Evolutionary conservation across 2,329 filamentous ascomycete genomes (phyloP).

Genomic region (Penicillium frequentans): DNA sequence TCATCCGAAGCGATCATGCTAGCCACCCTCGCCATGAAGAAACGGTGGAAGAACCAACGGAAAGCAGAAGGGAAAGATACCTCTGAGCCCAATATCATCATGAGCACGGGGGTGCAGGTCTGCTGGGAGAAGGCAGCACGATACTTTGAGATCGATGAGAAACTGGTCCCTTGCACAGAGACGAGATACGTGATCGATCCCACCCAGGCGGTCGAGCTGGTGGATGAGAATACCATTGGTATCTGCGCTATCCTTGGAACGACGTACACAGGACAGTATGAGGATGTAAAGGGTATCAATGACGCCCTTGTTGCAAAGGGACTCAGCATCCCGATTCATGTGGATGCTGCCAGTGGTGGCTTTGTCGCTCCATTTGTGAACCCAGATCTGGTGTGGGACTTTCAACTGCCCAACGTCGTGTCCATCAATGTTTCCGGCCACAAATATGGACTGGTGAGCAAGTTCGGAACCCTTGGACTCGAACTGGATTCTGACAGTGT

Average conservation of each 20-base stretch:
- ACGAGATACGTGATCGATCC: slow-evolving; percentile 65
- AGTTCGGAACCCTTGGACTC: background rate
- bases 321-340: slow-evolving; percentile 55
- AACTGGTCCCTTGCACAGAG: slow-evolving; percentile 65
- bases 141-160: slow-evolving; percentile 93
- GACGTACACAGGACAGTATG: slow-evolving; percentile 94
- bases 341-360: slow-evolving; percentile 45
- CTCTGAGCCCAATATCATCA: slow-evolving; percentile 85
- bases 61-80: slow-evolving; percentile 77
- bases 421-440: slow-evolving; percentile 61
- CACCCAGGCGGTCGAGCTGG: slow-evolving; percentile 59
- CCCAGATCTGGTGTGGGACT: slow-evolving; percentile 32
- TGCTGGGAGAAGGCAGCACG: slow-evolving; percentile 93
- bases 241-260: slow-evolving; percentile 90
- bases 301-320: slow-evolving; percentile 66
- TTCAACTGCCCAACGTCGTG: slow-evolving; percentile 34
- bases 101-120: slow-evolving; percentile 94
- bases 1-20: slow-evolving; percentile 70
- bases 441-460: slow-evolving; percentile 48
- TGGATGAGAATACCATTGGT: slow-evolving; percentile 77
- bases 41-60: slow-evolving; percentile 84
- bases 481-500: background rate
- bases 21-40: slow-evolving; percentile 81
- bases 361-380: slow-evolving; percentile 46
- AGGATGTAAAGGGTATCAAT: slow-evolving; percentile 89